Conservation (phyloP, 2,329 filamentous ascomycete species). For the Magnaporthiopsis poae region DNA sequence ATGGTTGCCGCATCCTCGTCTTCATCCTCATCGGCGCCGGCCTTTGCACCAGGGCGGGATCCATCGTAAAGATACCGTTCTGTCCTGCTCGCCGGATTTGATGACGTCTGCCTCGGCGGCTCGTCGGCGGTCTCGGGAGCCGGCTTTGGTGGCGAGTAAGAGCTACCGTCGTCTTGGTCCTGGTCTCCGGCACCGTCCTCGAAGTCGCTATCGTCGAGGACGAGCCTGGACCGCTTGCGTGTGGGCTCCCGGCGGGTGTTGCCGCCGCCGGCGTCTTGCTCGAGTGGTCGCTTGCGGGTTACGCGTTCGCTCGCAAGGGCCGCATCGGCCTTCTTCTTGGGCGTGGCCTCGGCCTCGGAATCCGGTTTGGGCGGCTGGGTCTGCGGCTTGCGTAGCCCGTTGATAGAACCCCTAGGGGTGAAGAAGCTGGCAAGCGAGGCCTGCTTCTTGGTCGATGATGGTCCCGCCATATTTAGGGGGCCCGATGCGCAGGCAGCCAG, state of each 20-base stretch:
- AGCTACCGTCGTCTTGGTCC: conserved; percentile 12
- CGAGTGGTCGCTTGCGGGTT: conserved; percentile 41
- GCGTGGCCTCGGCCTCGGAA: conserved; percentile 19
- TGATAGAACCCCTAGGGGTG: conserved; percentile 45
- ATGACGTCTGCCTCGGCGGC: conserved; percentile 5
- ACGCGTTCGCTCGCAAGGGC: conserved; percentile 18
- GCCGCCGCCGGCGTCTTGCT: conserved; percentile 34
- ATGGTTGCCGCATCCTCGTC: conserved; percentile 35
- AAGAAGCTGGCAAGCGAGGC: conserved; percentile 83
- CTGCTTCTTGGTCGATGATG: conserved; percentile 54
- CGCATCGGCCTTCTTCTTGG: too few species aligned
- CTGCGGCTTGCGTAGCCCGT: conserved; percentile 25
- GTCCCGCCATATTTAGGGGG: conserved; percentile 24
- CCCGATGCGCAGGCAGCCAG: not conserved
- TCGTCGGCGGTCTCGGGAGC: conserved; percentile 12
- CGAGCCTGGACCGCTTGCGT: conserved; percentile 3
- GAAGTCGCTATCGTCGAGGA: conserved; percentile 3
- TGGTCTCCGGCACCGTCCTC: conserved; percentile 2
- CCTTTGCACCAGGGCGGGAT: conserved; percentile 29
- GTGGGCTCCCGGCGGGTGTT: conserved; percentile 21
- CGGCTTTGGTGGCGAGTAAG: not conserved
- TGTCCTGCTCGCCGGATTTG: conserved; percentile 31
- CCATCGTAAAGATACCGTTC: conserved; percentile 42
- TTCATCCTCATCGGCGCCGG: conserved; percentile 32
- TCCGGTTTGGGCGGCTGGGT: not conserved